Base-by-base conservation (phyloP, 140 eudicot genomes). In the Ambrosia hybrid region DNA sequence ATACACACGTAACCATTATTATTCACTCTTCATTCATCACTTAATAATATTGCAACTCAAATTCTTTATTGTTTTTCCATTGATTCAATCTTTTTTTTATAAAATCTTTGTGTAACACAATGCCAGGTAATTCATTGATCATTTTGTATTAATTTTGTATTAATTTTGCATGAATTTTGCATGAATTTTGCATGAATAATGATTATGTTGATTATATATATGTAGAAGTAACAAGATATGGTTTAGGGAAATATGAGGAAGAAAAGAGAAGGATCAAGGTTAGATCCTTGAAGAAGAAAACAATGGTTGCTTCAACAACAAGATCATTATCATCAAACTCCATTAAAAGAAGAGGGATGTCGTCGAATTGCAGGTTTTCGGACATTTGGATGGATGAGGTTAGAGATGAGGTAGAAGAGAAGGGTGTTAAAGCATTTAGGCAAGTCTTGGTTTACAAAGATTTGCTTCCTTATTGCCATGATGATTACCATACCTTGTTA, bases 321-420 rank as follows among this genome's bases (percentile, higher is more conserved):
- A 7, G 48, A 43, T 21, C 26, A 21, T 7, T 43, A 5, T 26
- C 2, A 26, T 9, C 39, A 26, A 58, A 9, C 39, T 7, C 64
- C 3, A 9, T 58, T 4, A 58, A 26, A 58, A 58, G 39, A 26
- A 26, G 64, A 26, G 0, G 64, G 11, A 38, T 58, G 10, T 43
- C n/a, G 64, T 43, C 37, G 64, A 58, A 58, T 58, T 58, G 64
- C 4, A n/a, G 33, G 10, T 58, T 58, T 58, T 26, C 39, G 39
- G 14, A 26, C 15, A 58, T 58, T 58, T 58, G 39, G 39, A 58
- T 58, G 10, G 64, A 58, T 58, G 39, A 58, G 10, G 64, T 58
- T 58, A n/a, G 64, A 26, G 64, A 58, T 58, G 64, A 58, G 14
- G 64, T 9, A 14, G 64, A 58, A 58, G 64, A 58, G 64, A 58